Conservation (phyloP, 2,329 filamentous ascomycete species). For the Nemania sp. region DNA sequence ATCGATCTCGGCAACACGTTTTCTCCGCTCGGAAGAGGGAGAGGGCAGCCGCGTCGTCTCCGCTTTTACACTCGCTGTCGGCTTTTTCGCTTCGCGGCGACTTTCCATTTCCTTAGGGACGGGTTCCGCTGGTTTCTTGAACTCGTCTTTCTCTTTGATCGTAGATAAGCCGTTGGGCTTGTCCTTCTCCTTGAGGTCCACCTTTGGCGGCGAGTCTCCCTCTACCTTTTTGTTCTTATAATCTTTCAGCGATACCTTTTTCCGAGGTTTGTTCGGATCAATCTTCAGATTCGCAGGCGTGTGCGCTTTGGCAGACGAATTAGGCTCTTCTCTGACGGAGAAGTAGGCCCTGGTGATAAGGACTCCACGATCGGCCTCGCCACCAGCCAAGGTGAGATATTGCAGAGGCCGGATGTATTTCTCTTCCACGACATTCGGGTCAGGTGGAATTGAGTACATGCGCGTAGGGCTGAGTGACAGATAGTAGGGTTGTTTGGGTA, state of each 20-base stretch:
- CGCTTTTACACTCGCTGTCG: constrained; percentile 28
- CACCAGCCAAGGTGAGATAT: constrained; percentile 58
- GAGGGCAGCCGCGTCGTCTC: constrained; percentile 40
- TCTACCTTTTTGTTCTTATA: constrained; percentile 59
- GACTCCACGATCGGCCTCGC: constrained; percentile 60
- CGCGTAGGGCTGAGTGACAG: constrained; percentile 53
- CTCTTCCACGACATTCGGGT: constrained; percentile 50
- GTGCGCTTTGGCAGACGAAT: constrained; percentile 42
- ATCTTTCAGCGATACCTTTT: constrained; percentile 60
- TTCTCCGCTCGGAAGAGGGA: constrained; percentile 51
- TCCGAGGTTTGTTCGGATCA: constrained; percentile 49
- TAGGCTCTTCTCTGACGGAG: constrained; percentile 56
- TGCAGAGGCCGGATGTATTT: constrained; percentile 55
- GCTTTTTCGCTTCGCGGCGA: constrained; percentile 32
- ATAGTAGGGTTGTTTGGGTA: constrained; percentile 56
- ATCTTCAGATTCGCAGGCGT: constrained; percentile 29
- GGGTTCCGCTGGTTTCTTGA: constrained; percentile 30
- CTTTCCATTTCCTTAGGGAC: constrained; percentile 33
- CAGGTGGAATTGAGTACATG: constrained; percentile 50
- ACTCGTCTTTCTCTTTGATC: constrained; percentile 35
- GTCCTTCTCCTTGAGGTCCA: constrained; percentile 25
- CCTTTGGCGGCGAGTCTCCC: constrained; percentile 34
- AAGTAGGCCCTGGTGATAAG: constrained; percentile 60
- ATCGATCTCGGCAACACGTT: constrained; percentile 50
- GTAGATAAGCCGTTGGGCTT: constrained; percentile 31